These are phyloP conservation scores for Colletotrichum sp. DNA, from an alignment of 2,329 filamentous ascomycete species.

Conservation along the genomic window DNA sequence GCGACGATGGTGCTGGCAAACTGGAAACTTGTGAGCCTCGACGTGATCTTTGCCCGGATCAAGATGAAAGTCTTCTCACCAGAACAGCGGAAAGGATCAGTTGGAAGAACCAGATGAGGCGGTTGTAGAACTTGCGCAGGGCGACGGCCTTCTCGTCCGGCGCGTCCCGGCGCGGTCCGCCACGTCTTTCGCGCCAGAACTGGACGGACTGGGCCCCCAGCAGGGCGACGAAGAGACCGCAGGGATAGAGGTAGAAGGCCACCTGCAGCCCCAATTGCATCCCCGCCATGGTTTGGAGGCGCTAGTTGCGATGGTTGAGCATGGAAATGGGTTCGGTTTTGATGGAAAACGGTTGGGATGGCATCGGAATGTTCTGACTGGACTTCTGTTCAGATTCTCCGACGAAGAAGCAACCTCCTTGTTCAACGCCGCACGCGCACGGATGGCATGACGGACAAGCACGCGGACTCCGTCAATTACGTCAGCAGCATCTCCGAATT, in stretches of 20 bases:
- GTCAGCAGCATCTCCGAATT: neutral
- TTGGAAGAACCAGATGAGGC: conserved; percentile 41
- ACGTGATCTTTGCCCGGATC: no score
- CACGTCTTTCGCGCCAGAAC: conserved; percentile 39
- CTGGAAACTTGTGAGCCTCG: neutral
- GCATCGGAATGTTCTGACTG: neutral
- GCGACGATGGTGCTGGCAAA: conserved; percentile 38
- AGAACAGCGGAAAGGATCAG: conserved; percentile 34
- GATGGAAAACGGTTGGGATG: neutral
- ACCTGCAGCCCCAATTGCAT: conserved; percentile 39
- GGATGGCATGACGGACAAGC: neutral
- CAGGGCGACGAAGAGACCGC: conserved; percentile 40
- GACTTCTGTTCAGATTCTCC: neutral
- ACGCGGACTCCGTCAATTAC: neutral
- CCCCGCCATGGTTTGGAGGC: conserved; percentile 33
- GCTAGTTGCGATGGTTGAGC: neutral
- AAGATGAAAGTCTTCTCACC: neutral
- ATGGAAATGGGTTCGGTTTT: neutral
- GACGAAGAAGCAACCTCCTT: neutral
- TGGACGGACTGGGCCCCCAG: conserved; percentile 39
- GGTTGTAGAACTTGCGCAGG: conserved; percentile 33
- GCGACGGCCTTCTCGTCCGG: conserved; percentile 27
- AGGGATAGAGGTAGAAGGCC: conserved; percentile 47
- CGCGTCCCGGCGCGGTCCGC: conserved; percentile 28
- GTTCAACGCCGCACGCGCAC: neutral